phyloP scores from a whole-genome alignment of 208 protist species.

The Borovskyia barvae region DNA sequence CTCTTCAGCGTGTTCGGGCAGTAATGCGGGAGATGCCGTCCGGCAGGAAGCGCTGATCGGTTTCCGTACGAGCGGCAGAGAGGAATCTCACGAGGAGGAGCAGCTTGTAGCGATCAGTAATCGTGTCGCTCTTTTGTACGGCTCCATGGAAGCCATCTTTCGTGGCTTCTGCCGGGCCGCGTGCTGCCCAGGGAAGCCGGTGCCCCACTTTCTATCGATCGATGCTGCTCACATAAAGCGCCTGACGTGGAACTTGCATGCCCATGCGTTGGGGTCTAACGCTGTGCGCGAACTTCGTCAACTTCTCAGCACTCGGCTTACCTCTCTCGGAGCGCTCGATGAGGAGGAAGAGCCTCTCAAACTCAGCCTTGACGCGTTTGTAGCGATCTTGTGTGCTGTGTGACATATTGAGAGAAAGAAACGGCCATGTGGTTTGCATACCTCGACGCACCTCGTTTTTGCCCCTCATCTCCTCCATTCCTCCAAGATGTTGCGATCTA shows the following conservation, averaged over 20 bases:
- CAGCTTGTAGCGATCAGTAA: neutral
- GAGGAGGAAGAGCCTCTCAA: neutral
- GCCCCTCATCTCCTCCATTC: no score
- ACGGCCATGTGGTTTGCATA: neutral
- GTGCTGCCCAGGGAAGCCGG: constrained; percentile 5
- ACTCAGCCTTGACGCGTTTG: constrained; percentile 11
- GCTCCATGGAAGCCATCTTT: constrained; percentile 24
- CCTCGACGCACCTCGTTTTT: no score
- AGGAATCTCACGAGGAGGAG: neutral
- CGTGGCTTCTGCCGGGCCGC: constrained; percentile 2
- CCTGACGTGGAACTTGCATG: constrained; percentile 9
- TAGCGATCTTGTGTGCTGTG: constrained; percentile 6
- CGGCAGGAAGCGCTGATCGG: no score
- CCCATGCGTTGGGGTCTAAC: neutral
- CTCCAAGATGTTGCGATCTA: no score
- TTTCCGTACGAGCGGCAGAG: neutral
- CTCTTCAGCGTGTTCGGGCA: no score
- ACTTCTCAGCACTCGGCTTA: neutral
- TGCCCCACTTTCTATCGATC: constrained; percentile 8
- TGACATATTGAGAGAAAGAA: neutral
- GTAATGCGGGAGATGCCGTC: no score
- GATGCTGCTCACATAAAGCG: constrained; percentile 18
- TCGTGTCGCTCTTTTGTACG: constrained; percentile 7
- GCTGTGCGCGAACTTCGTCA: constrained; percentile 13
- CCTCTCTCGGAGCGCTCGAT: neutral